A percentile compares a stretch with the other conserved stretches of the same genome.
Evolutionary conservation across 306 rosid species (phyloP).

Genomic region (Albizia julibrissin): DNA sequence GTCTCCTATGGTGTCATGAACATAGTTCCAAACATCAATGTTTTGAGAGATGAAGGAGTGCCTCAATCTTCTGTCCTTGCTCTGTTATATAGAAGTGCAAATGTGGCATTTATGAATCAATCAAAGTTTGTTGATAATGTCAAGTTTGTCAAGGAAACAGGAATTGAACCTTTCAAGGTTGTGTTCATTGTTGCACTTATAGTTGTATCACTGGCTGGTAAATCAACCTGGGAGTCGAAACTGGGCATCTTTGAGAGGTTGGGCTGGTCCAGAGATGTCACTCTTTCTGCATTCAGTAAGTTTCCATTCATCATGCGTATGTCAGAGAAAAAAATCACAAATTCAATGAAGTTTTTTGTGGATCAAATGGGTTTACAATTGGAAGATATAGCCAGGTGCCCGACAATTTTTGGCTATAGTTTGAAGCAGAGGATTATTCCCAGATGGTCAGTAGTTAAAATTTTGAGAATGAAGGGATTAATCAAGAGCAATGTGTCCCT

Average conservation of each 20-base stretch:
- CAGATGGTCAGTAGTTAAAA: neutral
- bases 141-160: conserved; percentile 10
- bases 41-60: conserved; percentile 34
- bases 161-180: neutral
- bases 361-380: neutral
- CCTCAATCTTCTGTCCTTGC: neutral
- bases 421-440: neutral
- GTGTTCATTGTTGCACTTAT: conserved; percentile 14
- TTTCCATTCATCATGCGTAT: neutral
- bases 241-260: neutral
- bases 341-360: neutral
- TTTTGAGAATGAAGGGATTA: neutral
- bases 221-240: conserved; percentile 15
- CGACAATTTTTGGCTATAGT: neutral
- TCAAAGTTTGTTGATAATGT: neutral
- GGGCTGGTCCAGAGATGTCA: neutral
- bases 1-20: neutral
- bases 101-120: neutral
- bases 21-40: conserved; percentile 7
- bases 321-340: neutral
- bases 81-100: neutral
- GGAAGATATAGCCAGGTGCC: too few species aligned
- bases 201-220: neutral
- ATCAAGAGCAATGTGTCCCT: neutral
- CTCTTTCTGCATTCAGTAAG: neutral